Evolutionary conservation across 2,329 filamentous ascomycete species (phyloP), one percentile per base, ranked within the genome.

Genomic region (Aureobasidium leucospermi): DNA sequence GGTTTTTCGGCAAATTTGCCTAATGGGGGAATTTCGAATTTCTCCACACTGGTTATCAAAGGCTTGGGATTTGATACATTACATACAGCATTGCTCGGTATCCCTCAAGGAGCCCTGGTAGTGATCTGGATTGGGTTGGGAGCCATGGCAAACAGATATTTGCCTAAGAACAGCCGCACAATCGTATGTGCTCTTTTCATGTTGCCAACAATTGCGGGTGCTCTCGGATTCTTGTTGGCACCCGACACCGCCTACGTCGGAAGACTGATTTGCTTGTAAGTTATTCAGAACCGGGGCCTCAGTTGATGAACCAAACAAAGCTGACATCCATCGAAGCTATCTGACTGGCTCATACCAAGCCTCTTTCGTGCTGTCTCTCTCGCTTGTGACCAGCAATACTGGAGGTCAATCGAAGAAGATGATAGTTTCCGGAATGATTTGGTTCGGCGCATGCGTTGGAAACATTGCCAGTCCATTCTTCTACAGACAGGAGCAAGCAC

Each of bases 11-110:
- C n/a, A n/a, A 83, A 82, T 62, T 70, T 79, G 2, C 76, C 76
- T 0, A 85, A 85, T 58, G 82, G 81, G 3, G 82, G 82, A n/a
- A n/a, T n/a, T n/a, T n/a, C n/a, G n/a, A n/a, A 82, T 60, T 85
- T 84, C 63, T 80, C 80, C 53, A 83, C 81, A 0, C 73, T 84
- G 51, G 81, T 85, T 52, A 84, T 85, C 63, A 68, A 82, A 59
- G 80, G 80, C 0, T 79, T 85, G 32, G 81, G 83, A 6, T 84
- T 83, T 64, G 75, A 73, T 1, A 78, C 79, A 0, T 72, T 82
- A 6, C 75, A 77, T 1, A 83, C 82, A 4, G 80, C 80, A 0
- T 70, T 84, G 1, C 74, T 83, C 70, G 78, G 79, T 65, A 75
- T 85, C 39, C 76, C 81, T 10, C 75, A 80, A 63, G 76, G 79